Base-by-base conservation (phyloP, 352 stramenopile genomes). In the Elongisporangium prolatum region DNA sequence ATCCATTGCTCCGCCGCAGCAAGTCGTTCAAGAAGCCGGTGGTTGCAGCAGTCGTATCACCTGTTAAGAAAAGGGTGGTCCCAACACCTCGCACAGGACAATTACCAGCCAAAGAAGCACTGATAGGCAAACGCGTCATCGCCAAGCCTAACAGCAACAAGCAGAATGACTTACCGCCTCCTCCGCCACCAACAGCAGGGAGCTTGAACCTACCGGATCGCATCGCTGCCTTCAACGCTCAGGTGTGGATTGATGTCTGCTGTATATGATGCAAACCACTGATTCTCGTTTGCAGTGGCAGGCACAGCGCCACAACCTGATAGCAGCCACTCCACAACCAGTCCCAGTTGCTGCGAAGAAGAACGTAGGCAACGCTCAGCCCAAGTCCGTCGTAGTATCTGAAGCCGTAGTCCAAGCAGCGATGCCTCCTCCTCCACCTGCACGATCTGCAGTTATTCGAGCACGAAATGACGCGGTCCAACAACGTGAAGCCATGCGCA, bases 161-260 rank as follows among this genome's bases (percentile, higher is more conserved):
- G 28, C 28, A 8, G 9, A 40, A 13, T 40, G 28, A 40, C 28
- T 40, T 40, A 13, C 28, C 28, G 28, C 28, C 28, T 40, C 28
- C 28, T 1, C 28, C 28, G 4, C 28, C 28, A 14, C 1, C 28
- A 40, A 40, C 8, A 40, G 28, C 28, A 40, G 28, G 28, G 9
- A 40, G 28, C 28, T 40, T 52, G 7, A 50, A 47, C 3, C 48
- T 72, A 3, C 50, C 53, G 8, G 68, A 84, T 37, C 72, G 78
- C 8, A 68, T 85, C 37, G 73, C 74, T n/a, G 72, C 64, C 14
- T 90, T 90, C 63, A 90, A 88, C 50, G 62, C 56, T 20, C 68
- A 86, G 66, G 77, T 84, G 49, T 37, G 55, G 22, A 11, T 44
- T 17, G 6, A 5, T 34, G 21, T 8, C 14, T 37, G n/a, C 14